Conservation (phyloP, 306 rosid species). For the Adenanthera pavonina region DNA sequence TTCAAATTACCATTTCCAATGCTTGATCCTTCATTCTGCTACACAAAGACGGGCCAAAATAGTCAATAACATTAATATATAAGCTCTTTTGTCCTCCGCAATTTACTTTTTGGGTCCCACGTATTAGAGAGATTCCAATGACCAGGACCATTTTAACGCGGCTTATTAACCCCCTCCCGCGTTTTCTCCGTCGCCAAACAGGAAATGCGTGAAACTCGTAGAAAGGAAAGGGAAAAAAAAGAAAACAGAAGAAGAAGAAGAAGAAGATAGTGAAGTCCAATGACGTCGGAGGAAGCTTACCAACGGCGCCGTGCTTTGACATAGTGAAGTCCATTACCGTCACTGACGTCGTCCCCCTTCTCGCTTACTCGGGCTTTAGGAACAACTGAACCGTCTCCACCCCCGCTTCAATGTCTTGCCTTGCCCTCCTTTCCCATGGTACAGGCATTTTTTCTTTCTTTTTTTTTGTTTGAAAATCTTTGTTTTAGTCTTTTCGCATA, state of each 20-base stretch:
- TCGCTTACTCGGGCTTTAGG: background rate
- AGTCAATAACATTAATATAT: background rate
- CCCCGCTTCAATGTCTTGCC: background rate
- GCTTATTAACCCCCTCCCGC: background rate
- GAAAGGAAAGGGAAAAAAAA: background rate
- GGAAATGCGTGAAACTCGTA: background rate
- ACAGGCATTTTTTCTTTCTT: background rate
- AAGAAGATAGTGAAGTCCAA: background rate
- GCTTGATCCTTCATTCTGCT: background rate
- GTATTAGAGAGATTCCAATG: background rate
- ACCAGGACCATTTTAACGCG: background rate
- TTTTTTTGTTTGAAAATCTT: too few species aligned
- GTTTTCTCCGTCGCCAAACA: background rate
- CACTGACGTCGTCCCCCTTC: background rate
- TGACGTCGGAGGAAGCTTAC: constrained; percentile 22
- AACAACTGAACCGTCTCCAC: background rate
- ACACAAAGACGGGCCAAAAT: background rate
- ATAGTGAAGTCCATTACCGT: constrained; percentile 6
- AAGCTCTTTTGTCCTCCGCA: background rate
- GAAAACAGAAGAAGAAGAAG: background rate
- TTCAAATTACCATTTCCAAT: constrained; percentile 19
- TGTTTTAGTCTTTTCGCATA: too few species aligned
- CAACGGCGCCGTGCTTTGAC: constrained; percentile 31
- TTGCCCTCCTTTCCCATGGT: background rate
- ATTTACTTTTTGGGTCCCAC: constrained; percentile 34